phyloP scores from a whole-genome alignment of 495 filamentous ascomycete genomes.

The Lasiosphaeria ovina region DNA sequence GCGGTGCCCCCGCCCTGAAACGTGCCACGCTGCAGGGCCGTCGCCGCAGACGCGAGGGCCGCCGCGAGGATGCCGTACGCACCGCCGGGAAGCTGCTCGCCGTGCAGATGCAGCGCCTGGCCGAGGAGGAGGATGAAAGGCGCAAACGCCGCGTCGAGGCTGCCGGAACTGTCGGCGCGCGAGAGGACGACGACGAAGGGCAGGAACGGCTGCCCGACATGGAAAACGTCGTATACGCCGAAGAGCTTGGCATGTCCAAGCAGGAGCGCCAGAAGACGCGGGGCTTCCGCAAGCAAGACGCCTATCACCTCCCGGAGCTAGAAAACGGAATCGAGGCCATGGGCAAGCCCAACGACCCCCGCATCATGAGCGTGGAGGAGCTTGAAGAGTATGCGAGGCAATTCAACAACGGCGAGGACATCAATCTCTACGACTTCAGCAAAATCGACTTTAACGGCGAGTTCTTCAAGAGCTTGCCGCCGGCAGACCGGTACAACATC shows the following conservation, averaged over 20 bases:
- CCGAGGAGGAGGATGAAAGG: constrained; percentile 76
- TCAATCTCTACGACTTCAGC: constrained; percentile 96
- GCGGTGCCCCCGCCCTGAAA: constrained; percentile 87
- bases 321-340: constrained; percentile 72
- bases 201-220: constrained; percentile 63
- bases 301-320: constrained; percentile 89
- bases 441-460: constrained; percentile 96
- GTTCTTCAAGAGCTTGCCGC: constrained; percentile 87
- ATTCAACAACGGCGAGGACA: constrained; percentile 89
- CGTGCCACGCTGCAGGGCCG: constrained; percentile 80
- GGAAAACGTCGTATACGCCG: constrained; percentile 75
- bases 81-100: constrained; percentile 90
- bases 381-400: constrained; percentile 89
- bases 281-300: constrained; percentile 84
- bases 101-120: constrained; percentile 83
- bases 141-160: constrained; percentile 48
- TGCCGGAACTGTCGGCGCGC: constrained; percentile 12
- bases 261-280: constrained; percentile 72
- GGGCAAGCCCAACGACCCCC: constrained; percentile 86
- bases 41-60: constrained; percentile 78
- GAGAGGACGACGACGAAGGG: constrained; percentile 48
- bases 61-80: constrained; percentile 85
- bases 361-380: constrained; percentile 92
- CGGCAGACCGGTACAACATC: constrained; percentile 93
- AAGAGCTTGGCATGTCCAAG: constrained; percentile 78